Conservation (phyloP, 306 rosid genomes). For the Purshia tridentata region DNA sequence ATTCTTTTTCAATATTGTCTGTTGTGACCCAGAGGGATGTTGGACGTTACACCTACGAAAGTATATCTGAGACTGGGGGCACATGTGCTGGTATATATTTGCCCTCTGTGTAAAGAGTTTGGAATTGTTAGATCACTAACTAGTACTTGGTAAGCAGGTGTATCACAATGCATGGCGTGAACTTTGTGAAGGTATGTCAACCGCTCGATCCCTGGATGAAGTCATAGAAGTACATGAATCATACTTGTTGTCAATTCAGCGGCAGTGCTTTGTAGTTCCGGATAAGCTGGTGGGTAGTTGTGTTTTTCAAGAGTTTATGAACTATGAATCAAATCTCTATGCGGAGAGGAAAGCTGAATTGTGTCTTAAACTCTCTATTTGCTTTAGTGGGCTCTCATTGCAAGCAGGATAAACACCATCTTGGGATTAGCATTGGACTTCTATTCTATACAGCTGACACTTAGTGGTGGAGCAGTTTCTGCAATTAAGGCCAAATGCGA, state of each 20-base stretch:
- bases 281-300: conserved; percentile 79
- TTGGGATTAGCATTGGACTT: conserved; percentile 90
- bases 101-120: conserved; percentile 28
- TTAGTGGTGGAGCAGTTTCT: conserved; percentile 86
- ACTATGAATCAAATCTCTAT: conserved; percentile 7
- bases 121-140: conserved; percentile 31
- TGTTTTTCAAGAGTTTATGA: not conserved
- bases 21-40: not conserved
- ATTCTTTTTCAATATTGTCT: no score
- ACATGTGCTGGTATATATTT: conserved; percentile 13
- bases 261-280: conserved; percentile 96
- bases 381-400: conserved; percentile 90
- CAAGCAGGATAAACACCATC: conserved; percentile 89
- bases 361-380: conserved; percentile 20
- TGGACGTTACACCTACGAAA: not conserved
- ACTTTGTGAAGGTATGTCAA: conserved; percentile 81
- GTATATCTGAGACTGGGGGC: no score
- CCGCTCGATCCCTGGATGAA: conserved; percentile 85
- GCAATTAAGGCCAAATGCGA: conserved; percentile 90
- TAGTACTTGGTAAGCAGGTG: conserved; percentile 59
- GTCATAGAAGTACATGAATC: conserved; percentile 92
- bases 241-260: conserved; percentile 82
- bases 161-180: conserved; percentile 99
- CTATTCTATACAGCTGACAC: conserved; percentile 74
- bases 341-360: conserved; percentile 28